Conservation (phyloP, 768 basidiomycete species). For the Mycena galopus region DNA sequence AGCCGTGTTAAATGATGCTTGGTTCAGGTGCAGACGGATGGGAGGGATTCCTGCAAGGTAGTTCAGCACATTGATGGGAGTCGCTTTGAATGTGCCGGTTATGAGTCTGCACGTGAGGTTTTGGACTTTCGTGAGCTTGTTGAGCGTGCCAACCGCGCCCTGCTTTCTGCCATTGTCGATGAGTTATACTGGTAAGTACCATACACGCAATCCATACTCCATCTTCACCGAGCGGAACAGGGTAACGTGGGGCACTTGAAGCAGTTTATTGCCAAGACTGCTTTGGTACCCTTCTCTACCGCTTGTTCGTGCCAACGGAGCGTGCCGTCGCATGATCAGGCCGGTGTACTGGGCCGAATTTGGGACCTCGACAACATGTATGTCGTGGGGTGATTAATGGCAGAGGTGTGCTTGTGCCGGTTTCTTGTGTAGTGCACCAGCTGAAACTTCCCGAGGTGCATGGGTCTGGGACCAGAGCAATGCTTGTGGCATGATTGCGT, state of each 20-base stretch:
- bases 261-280: neutral
- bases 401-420: neutral
- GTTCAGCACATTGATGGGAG: constrained; percentile 6
- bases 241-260: constrained; percentile 10
- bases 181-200: constrained; percentile 27
- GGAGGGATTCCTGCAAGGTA: constrained; percentile 12
- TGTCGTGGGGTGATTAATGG: neutral
- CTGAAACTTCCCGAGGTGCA: constrained; percentile 18
- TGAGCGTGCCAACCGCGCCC: constrained; percentile 15
- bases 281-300: constrained; percentile 14
- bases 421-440: constrained; percentile 19
- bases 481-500: neutral
- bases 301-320: constrained; percentile 34
- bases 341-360: neutral
- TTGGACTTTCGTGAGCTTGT: constrained; percentile 20
- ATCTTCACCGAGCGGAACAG: constrained; percentile 29
- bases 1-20: neutral
- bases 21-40: constrained; percentile 4
- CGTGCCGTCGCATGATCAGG: constrained; percentile 19
- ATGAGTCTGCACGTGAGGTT: constrained; percentile 24
- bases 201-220: constrained; percentile 30
- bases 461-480: constrained; percentile 1
- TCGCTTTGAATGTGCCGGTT: constrained; percentile 35
- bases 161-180: neutral
- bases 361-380: neutral